Conservation (phyloP, 371 early-diverging fungal genomes). For the Haplosporangium sp. region DNA sequence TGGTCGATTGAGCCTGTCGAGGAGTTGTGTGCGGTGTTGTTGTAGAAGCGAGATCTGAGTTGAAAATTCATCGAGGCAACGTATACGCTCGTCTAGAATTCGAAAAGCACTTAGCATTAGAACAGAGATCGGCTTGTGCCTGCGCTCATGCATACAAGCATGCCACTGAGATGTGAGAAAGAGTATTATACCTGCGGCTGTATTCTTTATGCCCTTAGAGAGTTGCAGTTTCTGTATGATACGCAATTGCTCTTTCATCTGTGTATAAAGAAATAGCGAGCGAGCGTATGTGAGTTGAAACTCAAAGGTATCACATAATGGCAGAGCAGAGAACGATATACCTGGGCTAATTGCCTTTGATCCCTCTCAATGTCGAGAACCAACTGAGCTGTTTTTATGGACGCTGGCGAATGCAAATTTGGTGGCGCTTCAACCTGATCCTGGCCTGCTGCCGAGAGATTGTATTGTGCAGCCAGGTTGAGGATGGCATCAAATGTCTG, state of each 20-base stretch:
- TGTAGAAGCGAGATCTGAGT: constrained; percentile 9
- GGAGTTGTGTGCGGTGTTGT: constrained; percentile 13
- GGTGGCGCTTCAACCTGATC: background rate
- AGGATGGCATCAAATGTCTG: constrained; percentile 13
- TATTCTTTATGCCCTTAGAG: constrained; percentile 4
- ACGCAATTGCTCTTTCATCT: constrained; percentile 16
- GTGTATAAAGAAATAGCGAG: too few relatives aligned
- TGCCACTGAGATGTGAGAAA: background rate
- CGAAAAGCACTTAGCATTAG: background rate
- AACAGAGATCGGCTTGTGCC: background rate
- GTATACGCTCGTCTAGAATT: constrained; percentile 17
- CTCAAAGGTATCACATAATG: background rate
- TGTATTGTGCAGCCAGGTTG: constrained; percentile 11
- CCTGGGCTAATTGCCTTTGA: constrained; percentile 14
- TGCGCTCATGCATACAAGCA: too few relatives aligned
- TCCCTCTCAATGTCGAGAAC: constrained; percentile 5
- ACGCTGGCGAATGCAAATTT: background rate
- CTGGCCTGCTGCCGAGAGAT: background rate
- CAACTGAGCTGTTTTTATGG: constrained; percentile 9
- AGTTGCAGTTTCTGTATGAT: constrained; percentile 12
- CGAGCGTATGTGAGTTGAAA: background rate
- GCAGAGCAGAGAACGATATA: background rate
- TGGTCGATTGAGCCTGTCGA: constrained; percentile 10
- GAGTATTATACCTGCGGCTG: constrained; percentile 3
- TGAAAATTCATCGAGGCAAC: constrained; percentile 14